Evolutionary conservation across 1,284 basidiomycete species (phyloP), one percentile per base, ranked within the genome.

Genomic region (Sanguinoderma infundibulare): DNA sequence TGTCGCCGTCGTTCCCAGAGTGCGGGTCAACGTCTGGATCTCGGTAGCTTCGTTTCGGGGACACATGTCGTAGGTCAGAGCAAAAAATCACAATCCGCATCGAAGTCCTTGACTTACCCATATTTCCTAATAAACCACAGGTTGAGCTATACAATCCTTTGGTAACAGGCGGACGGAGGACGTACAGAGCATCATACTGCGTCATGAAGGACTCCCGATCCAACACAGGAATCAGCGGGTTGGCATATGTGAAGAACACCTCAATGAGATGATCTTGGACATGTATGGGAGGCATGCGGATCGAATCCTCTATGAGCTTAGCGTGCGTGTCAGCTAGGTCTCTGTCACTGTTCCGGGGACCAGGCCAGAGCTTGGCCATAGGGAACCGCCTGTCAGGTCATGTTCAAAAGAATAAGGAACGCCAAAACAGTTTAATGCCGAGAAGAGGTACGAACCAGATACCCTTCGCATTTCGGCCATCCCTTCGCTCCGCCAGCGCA

Each of bases 181-280:
- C 81, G 67, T 69, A 90, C 90, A 81, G 80, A 24, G 79, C 74
- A 54, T 82, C 76, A 69, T 86, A 94, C 67, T 91, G 86, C 14
- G 80, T 74, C 69, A 91, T 74, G 74, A 95, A 95, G 28, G 85
- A 81, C 20, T 77, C 77, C 72, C 89, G 90, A 75, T 93, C 87
- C 17, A 95, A 76, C 30, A 93, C 81, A 15, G 92, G 92, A 60
- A 91, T 86, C 36, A 87, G 78, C 35, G 92, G 90, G 69, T 95
- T 93, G 35, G 91, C 86, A 70, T 92, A 90, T 5, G 84, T 86
- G 75, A 94, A 95, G 73, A 91, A 95, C 9, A 93, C 77, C 32
- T 85, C 81, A 52, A 95, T 74, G 3, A 95, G 78, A 50, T 81
- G 82, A 58, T 91, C 85, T 75, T 94, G 92, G 39, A 85, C 73